phyloP scores from a whole-genome alignment of 2,329 filamentous ascomycete species.

The Aspergillus pseudoterreus region DNA sequence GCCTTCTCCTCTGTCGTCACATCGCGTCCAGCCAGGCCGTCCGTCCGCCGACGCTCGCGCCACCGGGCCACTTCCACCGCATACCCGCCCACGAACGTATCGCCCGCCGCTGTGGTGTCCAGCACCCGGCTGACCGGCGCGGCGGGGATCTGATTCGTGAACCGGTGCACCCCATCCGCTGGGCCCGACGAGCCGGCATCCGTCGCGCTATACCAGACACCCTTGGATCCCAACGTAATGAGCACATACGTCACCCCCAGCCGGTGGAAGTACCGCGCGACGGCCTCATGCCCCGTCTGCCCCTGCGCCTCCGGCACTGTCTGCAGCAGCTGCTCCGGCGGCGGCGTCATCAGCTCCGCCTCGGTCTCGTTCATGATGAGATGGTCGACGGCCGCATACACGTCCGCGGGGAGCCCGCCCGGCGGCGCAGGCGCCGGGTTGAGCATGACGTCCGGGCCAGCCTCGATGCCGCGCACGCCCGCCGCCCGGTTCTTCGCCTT shows the following conservation, averaged over 20 bases:
- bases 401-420: constrained; percentile 60
- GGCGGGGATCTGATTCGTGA: constrained; percentile 51
- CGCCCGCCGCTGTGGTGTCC: constrained; percentile 90
- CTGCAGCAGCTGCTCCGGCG: constrained; percentile 29
- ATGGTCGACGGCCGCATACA: constrained; percentile 67
- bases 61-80: constrained; percentile 65
- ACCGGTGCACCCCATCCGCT: constrained; percentile 26
- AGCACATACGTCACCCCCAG: constrained; percentile 73
- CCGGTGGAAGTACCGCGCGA: constrained; percentile 60
- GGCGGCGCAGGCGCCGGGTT: constrained; percentile 89
- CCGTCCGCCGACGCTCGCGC: constrained; percentile 38
- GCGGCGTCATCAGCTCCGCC: constrained; percentile 67
- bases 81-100: constrained; percentile 90
- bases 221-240: constrained; percentile 77
- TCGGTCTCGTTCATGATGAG: constrained; percentile 90
- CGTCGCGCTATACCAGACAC: constrained; percentile 64
- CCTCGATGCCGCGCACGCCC: constrained; percentile 31
- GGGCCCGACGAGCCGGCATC: constrained; percentile 36
- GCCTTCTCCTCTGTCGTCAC: constrained; percentile 31
- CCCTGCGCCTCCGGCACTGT: constrained; percentile 30
- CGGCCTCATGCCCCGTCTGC: constrained; percentile 50
- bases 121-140: constrained; percentile 69
- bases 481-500: constrained; percentile 44
- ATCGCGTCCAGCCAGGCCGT: constrained; percentile 51
- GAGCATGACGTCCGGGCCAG: constrained; percentile 63